These are phyloP conservation scores for Pythium aristosporum DNA, from an alignment of 352 stramenopile species.

Conservation along the genomic window DNA sequence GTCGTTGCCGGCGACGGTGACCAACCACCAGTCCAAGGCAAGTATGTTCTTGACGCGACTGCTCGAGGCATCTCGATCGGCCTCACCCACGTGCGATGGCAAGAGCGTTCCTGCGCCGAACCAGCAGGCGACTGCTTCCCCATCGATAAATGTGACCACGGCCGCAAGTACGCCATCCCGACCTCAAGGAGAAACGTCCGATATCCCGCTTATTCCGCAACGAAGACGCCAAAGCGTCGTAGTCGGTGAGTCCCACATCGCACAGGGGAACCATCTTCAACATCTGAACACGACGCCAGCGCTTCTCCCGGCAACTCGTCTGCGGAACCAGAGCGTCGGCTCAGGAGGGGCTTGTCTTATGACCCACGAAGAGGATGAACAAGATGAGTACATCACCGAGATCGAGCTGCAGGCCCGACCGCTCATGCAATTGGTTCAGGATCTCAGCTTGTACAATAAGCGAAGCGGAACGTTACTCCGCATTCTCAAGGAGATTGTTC, in stretches of 20 bases:
- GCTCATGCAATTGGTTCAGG: conserved; percentile 29
- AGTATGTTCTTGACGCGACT: conserved; percentile 55
- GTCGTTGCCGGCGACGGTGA: not conserved
- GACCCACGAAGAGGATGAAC: conserved; percentile 14
- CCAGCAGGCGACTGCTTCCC: not conserved
- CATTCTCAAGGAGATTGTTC: conserved; percentile 33
- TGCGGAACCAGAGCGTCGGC: not conserved
- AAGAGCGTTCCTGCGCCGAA: not conserved
- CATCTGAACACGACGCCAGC: conserved; percentile 6
- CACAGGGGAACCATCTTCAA: not conserved
- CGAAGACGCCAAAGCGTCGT: conserved; percentile 9
- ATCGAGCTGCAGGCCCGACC: conserved; percentile 11
- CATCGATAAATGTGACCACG: not conserved
- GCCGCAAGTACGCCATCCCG: not conserved
- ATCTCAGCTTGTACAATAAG: conserved; percentile 37
- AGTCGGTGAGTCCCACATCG: not conserved
- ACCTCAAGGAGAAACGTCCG: not conserved
- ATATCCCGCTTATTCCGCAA: not conserved
- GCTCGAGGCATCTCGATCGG: conserved; percentile 25
- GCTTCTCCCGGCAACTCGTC: not conserved
- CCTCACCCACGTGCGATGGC: not conserved
- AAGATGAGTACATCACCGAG: conserved; percentile 22
- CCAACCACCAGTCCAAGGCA: conserved; percentile 44
- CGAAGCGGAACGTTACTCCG: conserved; percentile 40
- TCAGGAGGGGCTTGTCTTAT: not conserved